Conservation (phyloP, 202 grass and related monocot species). For the Setaria viridis region DNA sequence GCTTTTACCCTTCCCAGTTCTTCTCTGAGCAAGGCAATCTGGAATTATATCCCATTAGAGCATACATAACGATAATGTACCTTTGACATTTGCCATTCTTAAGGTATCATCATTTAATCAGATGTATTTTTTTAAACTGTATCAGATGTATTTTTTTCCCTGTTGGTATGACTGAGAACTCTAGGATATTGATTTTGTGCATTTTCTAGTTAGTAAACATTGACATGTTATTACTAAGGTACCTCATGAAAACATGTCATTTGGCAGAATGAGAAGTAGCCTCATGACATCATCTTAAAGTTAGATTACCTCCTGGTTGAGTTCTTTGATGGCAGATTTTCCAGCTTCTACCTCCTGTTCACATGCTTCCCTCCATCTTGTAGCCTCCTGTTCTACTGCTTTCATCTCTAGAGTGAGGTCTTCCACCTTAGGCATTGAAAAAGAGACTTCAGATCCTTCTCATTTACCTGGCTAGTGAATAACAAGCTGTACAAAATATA, state of each 20-base stretch:
- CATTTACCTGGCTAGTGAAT: conserved; percentile 24
- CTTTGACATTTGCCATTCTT: neutral
- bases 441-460: conserved; percentile 40
- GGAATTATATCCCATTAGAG: conserved; percentile 38
- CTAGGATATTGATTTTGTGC: neutral
- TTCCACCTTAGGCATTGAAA: conserved; percentile 47
- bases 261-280: neutral
- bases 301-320: conserved; percentile 29
- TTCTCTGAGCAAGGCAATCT: conserved; percentile 64
- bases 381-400: conserved; percentile 60
- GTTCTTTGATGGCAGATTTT: conserved; percentile 67
- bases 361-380: conserved; percentile 80
- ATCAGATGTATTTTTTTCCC: too few relatives aligned
- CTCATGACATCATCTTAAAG: conserved; percentile 22
- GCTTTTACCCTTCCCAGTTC: conserved; percentile 64
- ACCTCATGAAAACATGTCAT: too few relatives aligned
- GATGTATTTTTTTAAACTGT: neutral
- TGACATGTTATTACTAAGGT: too few relatives aligned
- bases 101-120: neutral
- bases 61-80: neutral
- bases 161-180: too few relatives aligned
- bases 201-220: neutral
- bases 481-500: conserved; percentile 1
- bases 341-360: conserved; percentile 83
- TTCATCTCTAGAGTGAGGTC: conserved; percentile 49